Base-by-base conservation (phyloP, 495 filamentous ascomycete species). In the Talaromyces trachyspermus region DNA sequence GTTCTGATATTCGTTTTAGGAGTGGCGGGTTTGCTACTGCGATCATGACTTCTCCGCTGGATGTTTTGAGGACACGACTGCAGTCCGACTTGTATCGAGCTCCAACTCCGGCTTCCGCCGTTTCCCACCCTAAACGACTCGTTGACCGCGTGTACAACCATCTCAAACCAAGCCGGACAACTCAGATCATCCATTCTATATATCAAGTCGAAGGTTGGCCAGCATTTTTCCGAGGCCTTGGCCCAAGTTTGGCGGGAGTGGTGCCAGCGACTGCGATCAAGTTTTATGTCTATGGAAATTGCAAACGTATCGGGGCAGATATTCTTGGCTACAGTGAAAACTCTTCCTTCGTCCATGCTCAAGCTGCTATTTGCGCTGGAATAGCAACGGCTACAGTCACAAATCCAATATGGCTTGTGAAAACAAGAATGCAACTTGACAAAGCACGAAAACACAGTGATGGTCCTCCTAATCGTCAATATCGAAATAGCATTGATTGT, bases 321-420 rank as follows among this genome's bases (percentile, higher is more conserved):
- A n/a, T n/a, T n/a, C 18, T 85, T 54, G 85, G 85, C 52, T 54
- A 69, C 36, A 83, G 79, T 14, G 52, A 79, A 49, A 84, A 90
- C 50, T 74, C 80, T 11, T 75, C 84, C 0, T 76, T 75, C 60
- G 78, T 91, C 4, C 88, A 94, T 61, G 72, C 90, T 0, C 74
- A 74, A 48, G 80, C 86, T 4, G 89, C 84, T 7, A 79, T 81
- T 18, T 66, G 72, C 26, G 87, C 88, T 1, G 89, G 89, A 23
- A 70, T 95, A 27, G 79, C 80, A 14, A 95, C 89, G 0, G 82
- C 83, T 15, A 92, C 88, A 3, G 87, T 82, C 14, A 95, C 89
- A 14, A 95, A 94, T 63, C 89, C 89, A 2, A 94, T 95, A 49
- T 95, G 89, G 89, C 72, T 95, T 38, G 77, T 95, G 45, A 95